Evolutionary conservation across 2,329 filamentous ascomycete species (phyloP), one percentile per base, ranked within the genome.

Genomic region (Fusarium begoniae): DNA sequence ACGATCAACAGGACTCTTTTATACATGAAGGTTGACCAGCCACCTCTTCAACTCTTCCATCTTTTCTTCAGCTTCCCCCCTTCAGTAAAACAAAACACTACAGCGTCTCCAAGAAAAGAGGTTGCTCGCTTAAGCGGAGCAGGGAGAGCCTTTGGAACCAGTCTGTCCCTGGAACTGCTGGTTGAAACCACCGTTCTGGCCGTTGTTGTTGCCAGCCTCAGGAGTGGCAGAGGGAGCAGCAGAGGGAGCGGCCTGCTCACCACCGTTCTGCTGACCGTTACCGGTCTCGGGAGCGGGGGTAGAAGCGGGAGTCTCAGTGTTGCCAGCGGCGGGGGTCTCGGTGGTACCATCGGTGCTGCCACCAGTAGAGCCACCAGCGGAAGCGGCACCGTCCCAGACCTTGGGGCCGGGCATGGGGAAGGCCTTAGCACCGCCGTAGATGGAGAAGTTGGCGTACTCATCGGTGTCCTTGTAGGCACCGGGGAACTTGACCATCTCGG

Each of bases 1-100:
- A 57, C 65, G 35, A 67, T 61, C 65, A 68, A 62, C 54, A 68
- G 65, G 65, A 68, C 65, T 68, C 53, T 68, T 68, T 68, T 68
- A 41, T 67, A 66, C 50, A 60, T 45, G 32, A 65, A 58, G 38
- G 20, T 51, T 40, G 65, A 68, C 63, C 65, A 68, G n/a, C 32
- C 65, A 62, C 30, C 38, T 22, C 35, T 47, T 26, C 63, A 67
- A 28, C 54, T 43, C 54, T 53, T 68, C 54, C 53, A 40, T 18
- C 40, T 62, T 26, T 37, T 1, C 40, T 53, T 68, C 65, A 45
- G 38, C 28, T 66, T 68, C 65, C 40, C 60, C 63, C 63, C 35
- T 67, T 61, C 45, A 28, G n/a, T 37, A 67, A 50, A 43, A 28
- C 32, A 41, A 67, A 67, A 35, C 53, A 68, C 15, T 56, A 45